Percentiles rank a stretch among this genome's conserved stretches.
phyloP scores from a whole-genome alignment of 1,284 basidiomycete genomes.

The Microbotryum saponariae region DNA sequence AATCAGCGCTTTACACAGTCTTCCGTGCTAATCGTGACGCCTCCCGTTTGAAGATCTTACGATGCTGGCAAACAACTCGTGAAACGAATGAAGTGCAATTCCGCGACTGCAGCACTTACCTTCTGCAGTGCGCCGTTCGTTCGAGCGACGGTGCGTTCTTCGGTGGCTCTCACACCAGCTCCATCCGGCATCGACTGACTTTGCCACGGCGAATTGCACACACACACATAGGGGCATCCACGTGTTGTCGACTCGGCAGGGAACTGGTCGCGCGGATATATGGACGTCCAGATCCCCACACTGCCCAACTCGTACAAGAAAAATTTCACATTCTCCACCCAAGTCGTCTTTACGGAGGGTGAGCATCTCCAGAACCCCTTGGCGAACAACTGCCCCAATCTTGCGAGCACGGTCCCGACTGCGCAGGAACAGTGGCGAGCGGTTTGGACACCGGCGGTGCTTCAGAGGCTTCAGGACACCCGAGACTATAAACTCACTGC shows the following conservation, averaged over 20 bases:
- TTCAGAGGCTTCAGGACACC: too few relatives aligned
- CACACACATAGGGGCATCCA: slow-evolving; percentile 48
- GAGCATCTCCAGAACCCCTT: background rate
- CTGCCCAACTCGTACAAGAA: slow-evolving; percentile 34
- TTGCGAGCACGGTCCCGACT: too few relatives aligned
- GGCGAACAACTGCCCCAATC: too few relatives aligned
- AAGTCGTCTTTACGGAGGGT: background rate
- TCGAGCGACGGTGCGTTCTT: slow-evolving; percentile 38
- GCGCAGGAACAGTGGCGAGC: too few relatives aligned
- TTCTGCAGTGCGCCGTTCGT: slow-evolving; percentile 54
- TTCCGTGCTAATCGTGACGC: too few relatives aligned
- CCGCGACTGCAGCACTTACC: slow-evolving; percentile 37
- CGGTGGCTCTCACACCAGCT: too few relatives aligned
- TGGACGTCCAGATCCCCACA: slow-evolving; percentile 30
- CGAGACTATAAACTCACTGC: too few relatives aligned
- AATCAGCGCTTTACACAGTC: too few relatives aligned
- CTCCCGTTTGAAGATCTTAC: slow-evolving; percentile 48
- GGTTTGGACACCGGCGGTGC: too few relatives aligned
- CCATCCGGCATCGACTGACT: too few relatives aligned
- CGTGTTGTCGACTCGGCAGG: slow-evolving; percentile 52
- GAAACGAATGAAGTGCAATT: slow-evolving; percentile 27
- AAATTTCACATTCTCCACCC: background rate
- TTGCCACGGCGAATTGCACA: too few relatives aligned
- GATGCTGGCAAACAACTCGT: background rate
- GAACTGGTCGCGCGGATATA: slow-evolving; percentile 34